Percentiles rank a stretch among this genome's conserved stretches.
phyloP scores from a whole-genome alignment of 1,139 yeast species.

The Blastobotrys proliferans region DNA sequence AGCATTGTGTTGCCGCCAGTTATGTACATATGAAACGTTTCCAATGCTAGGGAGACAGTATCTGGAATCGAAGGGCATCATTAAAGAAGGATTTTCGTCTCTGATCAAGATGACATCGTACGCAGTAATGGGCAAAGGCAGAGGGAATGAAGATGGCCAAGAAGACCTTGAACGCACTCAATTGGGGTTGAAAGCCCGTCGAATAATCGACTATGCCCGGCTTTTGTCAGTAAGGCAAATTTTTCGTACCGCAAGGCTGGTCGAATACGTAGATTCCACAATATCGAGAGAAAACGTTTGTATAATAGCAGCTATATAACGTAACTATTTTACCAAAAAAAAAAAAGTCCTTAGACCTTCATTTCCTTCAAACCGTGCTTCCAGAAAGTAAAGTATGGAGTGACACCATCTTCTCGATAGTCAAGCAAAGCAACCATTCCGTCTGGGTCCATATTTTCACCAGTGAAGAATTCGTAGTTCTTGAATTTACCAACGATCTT shows the following conservation, averaged over 20 bases:
- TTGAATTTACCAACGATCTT: constrained; percentile 91
- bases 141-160: constrained; percentile 22
- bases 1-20: constrained; percentile 94
- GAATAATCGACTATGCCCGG: constrained; percentile 63
- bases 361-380: constrained; percentile 91
- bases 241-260: constrained; percentile 43
- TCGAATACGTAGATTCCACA: constrained; percentile 53
- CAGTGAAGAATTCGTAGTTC: constrained; percentile 99
- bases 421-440: constrained; percentile 96
- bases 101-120: constrained; percentile 71
- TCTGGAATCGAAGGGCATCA: constrained; percentile 27
- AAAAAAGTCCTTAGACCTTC: constrained; percentile 42
- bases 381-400: constrained; percentile 98
- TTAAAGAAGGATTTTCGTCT: constrained; percentile 45
- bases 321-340: constrained; percentile 1
- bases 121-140: constrained; percentile 73
- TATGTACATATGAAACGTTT: constrained; percentile 60
- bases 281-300: constrained; percentile 73
- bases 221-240: constrained; percentile 43
- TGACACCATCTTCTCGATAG: constrained; percentile 99
- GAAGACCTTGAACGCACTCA: constrained; percentile 44
- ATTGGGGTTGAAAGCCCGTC: constrained; percentile 63
- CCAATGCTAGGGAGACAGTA: constrained; percentile 42
- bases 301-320: constrained; percentile 27
- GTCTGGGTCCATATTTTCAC: constrained; percentile 99